phyloP scores from a whole-genome alignment of 345 rosid species.

The Ceriops tagal region DNA sequence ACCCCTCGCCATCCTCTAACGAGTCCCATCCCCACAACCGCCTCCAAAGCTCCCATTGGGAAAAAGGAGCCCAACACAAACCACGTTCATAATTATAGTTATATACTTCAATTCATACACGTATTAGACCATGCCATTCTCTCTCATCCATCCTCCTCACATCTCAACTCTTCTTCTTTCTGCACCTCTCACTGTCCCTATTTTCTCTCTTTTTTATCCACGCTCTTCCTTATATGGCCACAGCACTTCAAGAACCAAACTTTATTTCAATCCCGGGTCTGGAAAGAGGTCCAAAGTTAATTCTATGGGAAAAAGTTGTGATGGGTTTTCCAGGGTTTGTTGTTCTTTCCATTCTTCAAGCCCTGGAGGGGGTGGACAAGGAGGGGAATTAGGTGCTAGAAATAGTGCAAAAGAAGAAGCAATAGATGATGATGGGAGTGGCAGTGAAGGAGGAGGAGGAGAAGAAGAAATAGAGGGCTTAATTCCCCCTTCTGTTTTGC shows the following conservation, averaged over 20 bases:
- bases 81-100: neutral
- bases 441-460: slow-evolving; percentile 20
- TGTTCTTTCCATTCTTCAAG: slow-evolving; percentile 19
- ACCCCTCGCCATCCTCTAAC: slow-evolving; percentile 20
- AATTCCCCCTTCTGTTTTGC: slow-evolving; percentile 37
- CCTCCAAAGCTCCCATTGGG: too few relatives aligned
- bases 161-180: neutral
- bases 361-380: slow-evolving; percentile 19
- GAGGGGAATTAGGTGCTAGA: slow-evolving; percentile 31
- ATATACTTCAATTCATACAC: neutral
- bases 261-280: slow-evolving; percentile 21
- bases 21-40: neutral
- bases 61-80: neutral
- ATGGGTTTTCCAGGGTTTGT: slow-evolving; percentile 28
- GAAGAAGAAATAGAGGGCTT: slow-evolving; percentile 27
- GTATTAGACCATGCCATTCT: neutral
- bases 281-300: slow-evolving; percentile 17
- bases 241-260: neutral
- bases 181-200: slow-evolving; percentile 33
- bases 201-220: slow-evolving; percentile 35
- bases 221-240: slow-evolving; percentile 30
- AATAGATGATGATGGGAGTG: slow-evolving; percentile 28
- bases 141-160: slow-evolving; percentile 31
- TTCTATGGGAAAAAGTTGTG: slow-evolving; percentile 35
- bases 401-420: slow-evolving; percentile 36